Conservation (phyloP, 495 filamentous ascomycete genomes). For the Diplogelasinospora grovesii region DNA sequence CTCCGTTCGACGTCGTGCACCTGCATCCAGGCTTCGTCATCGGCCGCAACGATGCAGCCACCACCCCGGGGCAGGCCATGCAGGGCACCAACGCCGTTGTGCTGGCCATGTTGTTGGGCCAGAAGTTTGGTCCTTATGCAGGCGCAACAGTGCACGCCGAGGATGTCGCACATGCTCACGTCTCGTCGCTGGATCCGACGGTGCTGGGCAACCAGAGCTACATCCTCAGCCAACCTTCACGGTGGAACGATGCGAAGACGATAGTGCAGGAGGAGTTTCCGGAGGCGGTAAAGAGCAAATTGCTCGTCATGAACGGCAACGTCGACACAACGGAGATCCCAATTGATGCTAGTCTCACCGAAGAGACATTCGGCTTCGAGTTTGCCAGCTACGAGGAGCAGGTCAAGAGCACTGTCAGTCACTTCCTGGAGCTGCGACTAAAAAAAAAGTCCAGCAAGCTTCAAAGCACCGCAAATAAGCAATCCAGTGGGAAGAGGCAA, state of each 20-base stretch:
- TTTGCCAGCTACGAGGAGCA: conserved; percentile 42
- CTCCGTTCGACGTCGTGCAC: conserved; percentile 39
- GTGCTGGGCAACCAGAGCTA: conserved; percentile 36
- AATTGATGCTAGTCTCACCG: conserved; percentile 36
- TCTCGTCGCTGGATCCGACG: conserved; percentile 31
- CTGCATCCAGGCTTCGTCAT: conserved; percentile 41
- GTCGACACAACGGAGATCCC: conserved; percentile 29
- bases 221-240: conserved; percentile 23
- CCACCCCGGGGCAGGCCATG: conserved; percentile 24
- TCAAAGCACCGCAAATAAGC: no score
- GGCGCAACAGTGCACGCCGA: conserved; percentile 35
- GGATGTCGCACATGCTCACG: conserved; percentile 39
- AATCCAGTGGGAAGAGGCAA: no score
- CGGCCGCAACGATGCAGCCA: conserved; percentile 37
- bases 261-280: conserved; percentile 36
- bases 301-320: conserved; percentile 33
- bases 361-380: conserved; percentile 41
- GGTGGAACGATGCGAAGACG: conserved; percentile 40
- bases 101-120: conserved; percentile 30
- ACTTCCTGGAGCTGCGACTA: conserved; percentile 27
- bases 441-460: conserved; percentile 6
- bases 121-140: conserved; percentile 20
- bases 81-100: conserved; percentile 32
- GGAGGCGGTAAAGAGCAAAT: conserved; percentile 30
- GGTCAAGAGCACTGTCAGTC: conserved; percentile 33